Percentiles rank a stretch among this genome's conserved stretches.
Evolutionary conservation across 352 stramenopile species (phyloP).

Genomic region (Peronospora destructor): DNA sequence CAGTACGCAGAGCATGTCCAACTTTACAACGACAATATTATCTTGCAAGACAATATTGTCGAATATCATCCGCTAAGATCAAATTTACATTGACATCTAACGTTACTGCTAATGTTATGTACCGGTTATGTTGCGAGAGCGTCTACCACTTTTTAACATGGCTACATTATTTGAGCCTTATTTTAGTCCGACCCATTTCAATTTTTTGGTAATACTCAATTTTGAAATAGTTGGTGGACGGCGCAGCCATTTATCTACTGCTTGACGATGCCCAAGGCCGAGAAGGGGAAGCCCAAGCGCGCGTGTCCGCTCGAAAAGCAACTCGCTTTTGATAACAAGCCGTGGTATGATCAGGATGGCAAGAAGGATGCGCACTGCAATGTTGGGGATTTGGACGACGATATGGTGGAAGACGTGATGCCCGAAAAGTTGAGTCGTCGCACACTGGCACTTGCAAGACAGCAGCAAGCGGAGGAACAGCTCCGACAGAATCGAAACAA

Average conservation of each 20-base stretch:
- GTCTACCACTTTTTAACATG: too few relatives aligned
- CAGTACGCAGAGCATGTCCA: too few relatives aligned
- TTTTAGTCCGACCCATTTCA: too few relatives aligned
- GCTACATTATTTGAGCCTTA: too few relatives aligned
- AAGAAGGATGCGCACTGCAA: constrained; percentile 28
- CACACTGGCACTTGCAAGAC: constrained; percentile 63
- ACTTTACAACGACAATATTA: too few relatives aligned
- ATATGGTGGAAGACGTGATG: constrained; percentile 58
- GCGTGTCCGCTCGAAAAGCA: constrained; percentile 84
- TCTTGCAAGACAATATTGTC: too few relatives aligned
- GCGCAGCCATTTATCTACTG: constrained; percentile 28
- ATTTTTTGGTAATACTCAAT: too few relatives aligned
- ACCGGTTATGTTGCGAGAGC: too few relatives aligned
- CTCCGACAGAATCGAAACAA: constrained; percentile 39
- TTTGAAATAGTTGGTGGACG: not conserved
- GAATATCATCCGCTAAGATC: too few relatives aligned
- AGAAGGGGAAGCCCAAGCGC: constrained; percentile 75
- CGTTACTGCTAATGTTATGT: too few relatives aligned
- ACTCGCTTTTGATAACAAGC: constrained; percentile 79
- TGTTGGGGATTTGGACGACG: constrained; percentile 51
- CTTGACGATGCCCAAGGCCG: constrained; percentile 79
- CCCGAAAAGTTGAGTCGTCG: constrained; percentile 77
- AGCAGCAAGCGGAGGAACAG: constrained; percentile 79
- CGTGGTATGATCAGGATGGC: constrained; percentile 62
- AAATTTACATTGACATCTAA: too few relatives aligned